Evolutionary conservation across 495 filamentous ascomycete genomes (phyloP), one percentile per base, ranked within the genome.

Genomic region (Parmelia sp.): DNA sequence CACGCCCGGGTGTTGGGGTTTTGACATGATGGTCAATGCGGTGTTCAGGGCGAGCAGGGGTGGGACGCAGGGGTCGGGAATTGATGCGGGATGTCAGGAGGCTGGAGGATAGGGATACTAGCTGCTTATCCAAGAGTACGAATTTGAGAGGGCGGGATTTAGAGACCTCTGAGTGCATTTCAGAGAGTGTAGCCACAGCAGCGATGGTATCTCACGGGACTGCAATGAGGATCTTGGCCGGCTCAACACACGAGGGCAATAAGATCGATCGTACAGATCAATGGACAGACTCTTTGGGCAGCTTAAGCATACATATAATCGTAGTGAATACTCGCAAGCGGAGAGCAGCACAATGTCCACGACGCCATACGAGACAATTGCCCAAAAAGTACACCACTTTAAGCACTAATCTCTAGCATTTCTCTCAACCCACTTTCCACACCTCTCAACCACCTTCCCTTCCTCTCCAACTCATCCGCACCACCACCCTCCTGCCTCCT

Each of bases 391-490:
- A 42, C 11, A 25, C 12, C 3, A 33, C 31, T 31, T 61, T 57
- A 71, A 25, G 53, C 68, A 61, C 77, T 64, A n/a, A 74, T 68
- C 53, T 79, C 86, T 62, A 94, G 76, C 71, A 95, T 78, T 57
- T 82, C 82, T 68, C 82, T 86, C 73, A 96, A 75, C 3, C 81
- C 84, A 19, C 78, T 75, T 73, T 92, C 90, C 2, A 86, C 83
- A 36, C 87, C 86, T 65, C 84, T 83, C 71, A 88, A 88, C 92
- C 92, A 96, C 69, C 90, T 77, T 21, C 90, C 92, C 74, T 84
- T 83, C 74, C 90, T 87, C 71, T 95, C 90, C 29, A 95, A 73
- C 61, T 93, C 90, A 73, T 94, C 90, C 60, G 84, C 87, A 36
- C 87, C 82, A 0, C 86, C 85, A 56, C 85, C 85, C 40, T 86